A percentile compares a stretch with the other conserved stretches of the same genome.
Evolutionary conservation across 2,329 filamentous ascomycete genomes (phyloP).

Genomic region (Pseudocercospora fuligena): DNA sequence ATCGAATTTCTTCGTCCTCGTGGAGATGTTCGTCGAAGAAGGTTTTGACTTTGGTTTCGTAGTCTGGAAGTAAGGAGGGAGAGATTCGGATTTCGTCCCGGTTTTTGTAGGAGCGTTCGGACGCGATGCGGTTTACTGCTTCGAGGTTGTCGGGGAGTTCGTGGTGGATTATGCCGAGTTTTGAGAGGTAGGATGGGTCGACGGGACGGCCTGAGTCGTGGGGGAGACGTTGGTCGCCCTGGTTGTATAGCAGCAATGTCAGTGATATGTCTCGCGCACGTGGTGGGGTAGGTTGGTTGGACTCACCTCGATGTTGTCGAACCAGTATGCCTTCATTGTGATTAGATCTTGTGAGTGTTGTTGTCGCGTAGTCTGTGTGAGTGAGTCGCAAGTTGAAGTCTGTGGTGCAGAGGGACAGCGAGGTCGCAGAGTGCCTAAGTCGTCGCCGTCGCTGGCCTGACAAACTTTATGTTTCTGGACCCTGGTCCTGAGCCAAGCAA

Average conservation of each 20-base stretch:
- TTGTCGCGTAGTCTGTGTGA: not conserved
- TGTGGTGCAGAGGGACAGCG: not conserved
- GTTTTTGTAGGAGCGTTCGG: conserved; percentile 84
- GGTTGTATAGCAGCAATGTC: conserved; percentile 20
- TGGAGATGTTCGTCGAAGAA: conserved; percentile 97
- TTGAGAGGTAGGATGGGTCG: conserved; percentile 66
- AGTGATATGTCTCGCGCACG: not conserved
- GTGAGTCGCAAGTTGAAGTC: not conserved
- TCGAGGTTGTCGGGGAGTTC: conserved; percentile 62
- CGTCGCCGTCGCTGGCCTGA: not conserved
- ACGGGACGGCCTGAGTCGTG: conserved; percentile 83
- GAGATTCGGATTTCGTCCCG: conserved; percentile 92
- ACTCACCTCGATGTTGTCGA: conserved; percentile 66
- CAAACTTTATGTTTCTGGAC: conserved; percentile 6
- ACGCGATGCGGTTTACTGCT: conserved; percentile 75
- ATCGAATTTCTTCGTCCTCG: conserved; percentile 98
- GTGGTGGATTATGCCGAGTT: conserved; percentile 77
- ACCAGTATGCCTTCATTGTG: conserved; percentile 73
- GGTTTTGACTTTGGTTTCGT: conserved; percentile 89
- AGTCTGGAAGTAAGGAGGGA: conserved; percentile 79
- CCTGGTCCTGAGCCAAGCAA: not conserved
- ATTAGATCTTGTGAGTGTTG: not conserved
- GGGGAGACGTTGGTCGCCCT: conserved; percentile 91
- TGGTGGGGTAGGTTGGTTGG: conserved; percentile 4
- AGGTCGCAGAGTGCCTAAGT: not conserved